These are phyloP conservation scores for Scutellaria minor DNA, from an alignment of 257 asterid genomes.

Conservation along the genomic window DNA sequence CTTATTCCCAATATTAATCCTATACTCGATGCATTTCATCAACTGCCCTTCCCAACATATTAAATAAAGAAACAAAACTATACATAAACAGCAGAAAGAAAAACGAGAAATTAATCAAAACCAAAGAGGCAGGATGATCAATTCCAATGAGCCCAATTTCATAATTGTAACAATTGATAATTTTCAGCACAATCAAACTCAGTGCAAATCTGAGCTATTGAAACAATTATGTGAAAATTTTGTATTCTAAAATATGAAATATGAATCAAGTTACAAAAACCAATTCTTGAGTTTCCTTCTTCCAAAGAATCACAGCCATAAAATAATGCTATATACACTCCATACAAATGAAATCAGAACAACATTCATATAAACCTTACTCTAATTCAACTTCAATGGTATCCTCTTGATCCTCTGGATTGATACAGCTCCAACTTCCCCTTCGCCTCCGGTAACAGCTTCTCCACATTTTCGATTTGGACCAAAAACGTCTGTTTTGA, in stretches of 20 bases:
- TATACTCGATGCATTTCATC: too few relatives aligned
- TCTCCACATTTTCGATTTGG: conserved; percentile 55
- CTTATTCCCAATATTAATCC: too few relatives aligned
- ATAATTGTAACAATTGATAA: too few relatives aligned
- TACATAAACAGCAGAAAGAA: too few relatives aligned
- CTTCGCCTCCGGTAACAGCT: conserved; percentile 59
- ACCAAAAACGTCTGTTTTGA: conserved; percentile 49
- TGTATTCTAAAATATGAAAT: neutral
- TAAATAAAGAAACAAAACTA: too few relatives aligned
- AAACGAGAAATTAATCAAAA: too few relatives aligned
- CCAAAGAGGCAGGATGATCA: too few relatives aligned
- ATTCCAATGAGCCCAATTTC: too few relatives aligned
- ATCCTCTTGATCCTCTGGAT: conserved; percentile 64
- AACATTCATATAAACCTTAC: conserved; percentile 26
- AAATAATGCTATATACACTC: conserved; percentile 44
- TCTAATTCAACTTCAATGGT: conserved; percentile 42
- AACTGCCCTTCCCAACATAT: too few relatives aligned
- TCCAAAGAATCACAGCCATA: conserved; percentile 39
- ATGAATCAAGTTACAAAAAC: neutral
- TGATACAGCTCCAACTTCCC: conserved; percentile 74
- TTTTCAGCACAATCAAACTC: neutral
- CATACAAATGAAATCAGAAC: conserved; percentile 30
- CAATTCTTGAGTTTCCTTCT: conserved; percentile 20
- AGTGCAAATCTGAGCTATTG: neutral
- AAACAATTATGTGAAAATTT: neutral